Evolutionary conservation across 2,329 filamentous ascomycete species (phyloP).

Genomic region (Cladosporium sp.): DNA sequence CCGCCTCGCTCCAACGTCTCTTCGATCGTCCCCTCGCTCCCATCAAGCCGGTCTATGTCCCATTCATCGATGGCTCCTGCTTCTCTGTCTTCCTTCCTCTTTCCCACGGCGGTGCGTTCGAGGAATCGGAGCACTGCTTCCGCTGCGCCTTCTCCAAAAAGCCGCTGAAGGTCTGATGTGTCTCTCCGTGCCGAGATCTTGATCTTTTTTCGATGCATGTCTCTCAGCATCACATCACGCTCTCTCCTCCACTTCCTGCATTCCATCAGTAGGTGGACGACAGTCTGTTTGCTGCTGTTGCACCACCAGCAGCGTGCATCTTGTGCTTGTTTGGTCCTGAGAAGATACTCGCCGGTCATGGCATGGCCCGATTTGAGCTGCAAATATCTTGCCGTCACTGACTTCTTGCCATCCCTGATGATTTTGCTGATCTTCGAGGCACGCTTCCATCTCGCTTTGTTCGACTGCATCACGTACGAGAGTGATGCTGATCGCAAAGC

Average conservation of each 20-base stretch:
- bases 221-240: slow-evolving; percentile 1
- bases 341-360: not conserved
- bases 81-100: not conserved
- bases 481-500: not conserved
- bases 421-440: not conserved
- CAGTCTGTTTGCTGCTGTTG: not conserved
- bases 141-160: not conserved
- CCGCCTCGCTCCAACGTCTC: not conserved
- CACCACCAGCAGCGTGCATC: slow-evolving; percentile 5
- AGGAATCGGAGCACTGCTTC: not conserved
- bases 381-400: not conserved
- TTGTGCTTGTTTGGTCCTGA: slow-evolving; percentile 2
- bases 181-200: not conserved
- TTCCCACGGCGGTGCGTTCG: not conserved
- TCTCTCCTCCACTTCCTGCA: slow-evolving; percentile 7
- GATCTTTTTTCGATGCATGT: not conserved
- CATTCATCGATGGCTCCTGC: not conserved
- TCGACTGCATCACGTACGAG: not conserved
- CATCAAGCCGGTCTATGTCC: not conserved
- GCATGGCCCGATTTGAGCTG: slow-evolving; percentile 4
- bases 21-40: not conserved
- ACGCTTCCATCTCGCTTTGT: not conserved
- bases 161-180: not conserved
- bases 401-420: slow-evolving; percentile 4
- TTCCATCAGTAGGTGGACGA: not conserved